Percentiles rank a stretch among this genome's conserved stretches.
phyloP scores from a whole-genome alignment of 2,329 filamentous ascomycete genomes.

The Tolypocladium pustulatum region DNA sequence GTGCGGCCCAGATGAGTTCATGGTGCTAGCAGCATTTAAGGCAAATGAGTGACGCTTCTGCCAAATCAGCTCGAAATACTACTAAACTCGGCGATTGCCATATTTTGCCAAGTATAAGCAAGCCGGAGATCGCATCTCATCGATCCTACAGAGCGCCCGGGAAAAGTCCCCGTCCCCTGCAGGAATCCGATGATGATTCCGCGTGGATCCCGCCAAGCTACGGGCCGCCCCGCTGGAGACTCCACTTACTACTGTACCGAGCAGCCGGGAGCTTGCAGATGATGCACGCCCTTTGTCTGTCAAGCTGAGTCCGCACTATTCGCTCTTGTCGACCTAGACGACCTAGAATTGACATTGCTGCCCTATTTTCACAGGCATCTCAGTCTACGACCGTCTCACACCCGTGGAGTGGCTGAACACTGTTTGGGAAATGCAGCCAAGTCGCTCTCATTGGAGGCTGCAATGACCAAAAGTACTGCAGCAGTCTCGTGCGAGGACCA shows the following conservation, averaged over 20 bases:
- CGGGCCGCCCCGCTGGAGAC: neutral
- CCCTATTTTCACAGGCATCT: neutral
- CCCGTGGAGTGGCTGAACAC: neutral
- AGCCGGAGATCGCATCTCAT: neutral
- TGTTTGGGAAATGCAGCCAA: neutral
- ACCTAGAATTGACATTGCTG: neutral
- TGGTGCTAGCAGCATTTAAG: neutral
- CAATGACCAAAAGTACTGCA: too few relatives aligned
- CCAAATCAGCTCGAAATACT: too few relatives aligned
- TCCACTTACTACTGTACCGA: neutral
- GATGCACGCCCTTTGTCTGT: neutral
- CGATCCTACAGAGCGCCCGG: too few relatives aligned
- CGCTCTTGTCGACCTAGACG: neutral
- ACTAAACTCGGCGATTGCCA: too few relatives aligned
- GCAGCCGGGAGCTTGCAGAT: neutral
- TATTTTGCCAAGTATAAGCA: too few relatives aligned
- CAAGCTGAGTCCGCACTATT: neutral
- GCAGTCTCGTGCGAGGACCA: too few relatives aligned
- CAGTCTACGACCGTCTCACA: neutral
- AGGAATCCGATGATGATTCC: neutral
- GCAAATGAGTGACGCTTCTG: neutral
- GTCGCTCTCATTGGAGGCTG: too few relatives aligned
- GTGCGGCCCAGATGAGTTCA: neutral
- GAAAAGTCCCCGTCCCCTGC: too few relatives aligned
- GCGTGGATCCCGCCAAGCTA: neutral